Conservation (phyloP, 2,329 filamentous ascomycete genomes). For the Leptodontidium sp. region DNA sequence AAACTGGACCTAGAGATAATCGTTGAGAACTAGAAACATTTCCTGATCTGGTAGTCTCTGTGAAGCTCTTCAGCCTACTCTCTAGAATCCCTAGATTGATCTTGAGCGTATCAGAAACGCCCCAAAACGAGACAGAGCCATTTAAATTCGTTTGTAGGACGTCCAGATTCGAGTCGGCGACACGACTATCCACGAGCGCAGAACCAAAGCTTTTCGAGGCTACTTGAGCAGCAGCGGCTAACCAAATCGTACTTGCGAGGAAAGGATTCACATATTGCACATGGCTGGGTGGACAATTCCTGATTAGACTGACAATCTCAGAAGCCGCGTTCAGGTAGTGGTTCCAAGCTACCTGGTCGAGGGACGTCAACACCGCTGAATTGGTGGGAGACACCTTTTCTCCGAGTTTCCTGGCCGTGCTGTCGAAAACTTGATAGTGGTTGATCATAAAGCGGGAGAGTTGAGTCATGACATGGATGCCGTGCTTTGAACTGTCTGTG, state of each 20-base stretch:
- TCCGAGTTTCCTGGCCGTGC: slow-evolving; percentile 20
- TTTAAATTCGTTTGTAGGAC: slow-evolving; percentile 28
- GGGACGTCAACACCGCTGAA: not conserved
- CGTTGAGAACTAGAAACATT: not conserved
- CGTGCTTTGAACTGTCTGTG: slow-evolving; percentile 27
- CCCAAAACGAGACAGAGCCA: slow-evolving; percentile 24
- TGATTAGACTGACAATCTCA: slow-evolving; percentile 29
- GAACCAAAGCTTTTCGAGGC: slow-evolving; percentile 23
- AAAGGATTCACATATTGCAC: slow-evolving; percentile 35
- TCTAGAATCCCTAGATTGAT: slow-evolving; percentile 2
- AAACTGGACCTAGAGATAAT: not conserved
- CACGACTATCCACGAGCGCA: slow-evolving; percentile 4
- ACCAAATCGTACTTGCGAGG: slow-evolving; percentile 35
- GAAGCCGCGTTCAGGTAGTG: slow-evolving; percentile 30
- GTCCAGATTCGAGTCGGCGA: slow-evolving; percentile 34
- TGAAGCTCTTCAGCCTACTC: slow-evolving; percentile 26
- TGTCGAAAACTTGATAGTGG: slow-evolving; percentile 31
- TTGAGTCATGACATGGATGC: slow-evolving; percentile 36
- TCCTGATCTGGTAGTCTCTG: not conserved
- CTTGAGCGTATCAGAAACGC: not conserved
- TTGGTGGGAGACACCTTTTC: not conserved
- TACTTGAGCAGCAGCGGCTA: slow-evolving; percentile 33
- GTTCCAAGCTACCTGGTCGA: slow-evolving; percentile 28
- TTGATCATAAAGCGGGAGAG: slow-evolving; percentile 35
- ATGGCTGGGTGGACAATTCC: slow-evolving; percentile 26